These are phyloP conservation scores for Xenoacremonium recifei DNA, from an alignment of 2,329 filamentous ascomycete genomes.

Conservation along the genomic window DNA sequence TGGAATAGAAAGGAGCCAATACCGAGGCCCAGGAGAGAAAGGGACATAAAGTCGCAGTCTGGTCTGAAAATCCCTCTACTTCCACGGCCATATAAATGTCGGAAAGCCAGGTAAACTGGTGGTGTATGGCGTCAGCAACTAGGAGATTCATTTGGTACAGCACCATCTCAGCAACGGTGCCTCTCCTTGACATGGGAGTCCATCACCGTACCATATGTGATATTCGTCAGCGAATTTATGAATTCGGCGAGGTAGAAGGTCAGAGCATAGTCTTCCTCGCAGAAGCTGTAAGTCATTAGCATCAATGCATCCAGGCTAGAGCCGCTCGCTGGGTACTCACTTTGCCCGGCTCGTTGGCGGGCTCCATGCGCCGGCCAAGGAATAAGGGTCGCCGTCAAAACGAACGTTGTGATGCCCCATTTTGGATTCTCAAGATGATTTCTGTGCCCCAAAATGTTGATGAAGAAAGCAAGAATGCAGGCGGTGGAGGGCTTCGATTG, in stretches of 20 bases:
- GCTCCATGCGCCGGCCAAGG: slow-evolving; percentile 35
- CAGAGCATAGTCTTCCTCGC: slow-evolving; percentile 49
- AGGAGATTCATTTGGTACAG: background rate
- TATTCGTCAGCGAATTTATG: slow-evolving; percentile 42
- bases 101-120: slow-evolving; percentile 41
- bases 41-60: slow-evolving; percentile 39
- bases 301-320: background rate
- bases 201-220: slow-evolving; percentile 44
- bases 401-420: slow-evolving; percentile 34
- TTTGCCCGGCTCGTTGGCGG: slow-evolving; percentile 40
- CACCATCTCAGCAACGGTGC: slow-evolving; percentile 36
- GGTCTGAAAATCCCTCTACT: slow-evolving; percentile 30
- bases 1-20: slow-evolving; percentile 44
- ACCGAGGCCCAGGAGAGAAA: slow-evolving; percentile 40
- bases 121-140: slow-evolving; percentile 6
- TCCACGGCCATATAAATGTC: slow-evolving; percentile 33
- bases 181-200: too few relatives aligned
- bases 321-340: slow-evolving; percentile 22
- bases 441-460: too few relatives aligned
- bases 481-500: too few relatives aligned
- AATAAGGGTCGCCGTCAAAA: slow-evolving; percentile 33
- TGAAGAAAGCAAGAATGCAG: too few relatives aligned
- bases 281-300: slow-evolving; percentile 30
- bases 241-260: slow-evolving; percentile 43
- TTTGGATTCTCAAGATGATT: background rate